Percentiles rank a stretch among this genome's conserved stretches.
These are phyloP conservation scores for Mortierella polycephala DNA, from an alignment of 371 early-diverging fungal species.

Conservation along the genomic window DNA sequence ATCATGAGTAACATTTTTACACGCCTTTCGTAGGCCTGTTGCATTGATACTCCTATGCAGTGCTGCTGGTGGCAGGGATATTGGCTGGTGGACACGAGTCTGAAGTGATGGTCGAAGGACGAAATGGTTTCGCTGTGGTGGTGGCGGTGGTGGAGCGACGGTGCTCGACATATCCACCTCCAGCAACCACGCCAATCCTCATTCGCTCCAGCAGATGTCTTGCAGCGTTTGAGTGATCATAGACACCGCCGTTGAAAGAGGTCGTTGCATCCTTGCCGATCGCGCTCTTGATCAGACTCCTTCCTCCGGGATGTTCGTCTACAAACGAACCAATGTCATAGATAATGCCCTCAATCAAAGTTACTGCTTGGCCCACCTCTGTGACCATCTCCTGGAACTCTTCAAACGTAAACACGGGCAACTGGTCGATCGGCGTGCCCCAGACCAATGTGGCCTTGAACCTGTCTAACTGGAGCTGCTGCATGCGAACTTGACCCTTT, in stretches of 20 bases:
- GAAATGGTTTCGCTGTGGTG: conserved; percentile 2
- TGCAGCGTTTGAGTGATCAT: conserved; percentile 85
- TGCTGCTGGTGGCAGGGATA: conserved; percentile 9
- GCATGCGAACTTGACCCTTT: conserved; percentile 87
- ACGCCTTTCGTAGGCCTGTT: too few species aligned
- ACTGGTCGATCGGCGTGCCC: conserved; percentile 75
- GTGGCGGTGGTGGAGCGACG: conserved; percentile 22
- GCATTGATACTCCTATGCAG: conserved; percentile 4
- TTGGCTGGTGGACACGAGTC: conserved; percentile 19
- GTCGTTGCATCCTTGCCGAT: conserved; percentile 78
- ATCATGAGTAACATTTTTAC: too few species aligned
- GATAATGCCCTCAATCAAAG: conserved; percentile 88
- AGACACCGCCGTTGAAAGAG: conserved; percentile 89
- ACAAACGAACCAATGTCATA: conserved; percentile 92
- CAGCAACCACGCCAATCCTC: conserved; percentile 73
- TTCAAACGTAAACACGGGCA: conserved; percentile 82
- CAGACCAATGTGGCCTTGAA: conserved; percentile 74
- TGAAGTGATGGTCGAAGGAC: conserved; percentile 6
- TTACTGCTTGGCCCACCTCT: conserved; percentile 76
- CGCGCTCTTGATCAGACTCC: conserved; percentile 19
- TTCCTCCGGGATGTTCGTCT: conserved; percentile 92
- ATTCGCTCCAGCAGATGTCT: conserved; percentile 77
- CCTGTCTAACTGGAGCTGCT: conserved; percentile 79
- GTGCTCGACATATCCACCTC: conserved; percentile 62
- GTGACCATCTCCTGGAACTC: conserved; percentile 75